phyloP scores from a whole-genome alignment of 192 early-diverging fungal genomes.

The Coemansia sp. region DNA sequence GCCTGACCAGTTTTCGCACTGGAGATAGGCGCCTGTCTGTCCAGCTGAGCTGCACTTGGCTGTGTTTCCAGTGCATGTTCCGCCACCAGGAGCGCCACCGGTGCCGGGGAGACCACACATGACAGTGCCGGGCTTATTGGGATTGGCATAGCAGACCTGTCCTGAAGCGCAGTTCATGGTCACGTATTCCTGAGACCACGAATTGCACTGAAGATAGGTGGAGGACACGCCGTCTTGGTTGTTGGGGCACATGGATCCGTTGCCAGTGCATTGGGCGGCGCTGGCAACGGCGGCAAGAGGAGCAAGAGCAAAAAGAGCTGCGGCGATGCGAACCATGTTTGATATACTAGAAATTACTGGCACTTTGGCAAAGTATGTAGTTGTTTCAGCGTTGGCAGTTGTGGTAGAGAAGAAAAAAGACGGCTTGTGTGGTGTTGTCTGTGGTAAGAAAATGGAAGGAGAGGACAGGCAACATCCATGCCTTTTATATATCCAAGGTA shows the following conservation, averaged over 20 bases:
- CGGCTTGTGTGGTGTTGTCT: conserved; percentile 3
- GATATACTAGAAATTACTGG: not conserved
- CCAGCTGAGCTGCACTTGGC: conserved; percentile 41
- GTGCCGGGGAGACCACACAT: conserved; percentile 51
- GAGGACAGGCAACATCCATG: not conserved
- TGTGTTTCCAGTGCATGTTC: conserved; percentile 41
- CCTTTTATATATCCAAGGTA: not conserved
- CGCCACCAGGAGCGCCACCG: conserved; percentile 33
- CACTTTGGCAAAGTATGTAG: not conserved
- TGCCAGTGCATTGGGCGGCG: conserved; percentile 48
- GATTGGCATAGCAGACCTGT: conserved; percentile 56
- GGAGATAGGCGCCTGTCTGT: conserved; percentile 33
- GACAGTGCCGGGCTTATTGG: conserved; percentile 36
- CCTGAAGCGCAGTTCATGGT: conserved; percentile 33
- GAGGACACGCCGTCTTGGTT: conserved; percentile 47
- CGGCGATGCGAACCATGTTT: conserved; percentile 41
- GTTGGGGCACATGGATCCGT: conserved; percentile 48
- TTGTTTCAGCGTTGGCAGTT: not conserved
- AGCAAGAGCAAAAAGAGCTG: conserved; percentile 22
- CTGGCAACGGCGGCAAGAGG: conserved; percentile 17
- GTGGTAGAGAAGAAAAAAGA: conserved; percentile 5
- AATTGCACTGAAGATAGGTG: conserved; percentile 56
- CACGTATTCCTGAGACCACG: conserved; percentile 31
- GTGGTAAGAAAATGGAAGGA: conserved; percentile 1
- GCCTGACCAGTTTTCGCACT: conserved; percentile 52